Base-by-base conservation (phyloP, 305 asterid species). In the Fraxinus paxiana region DNA sequence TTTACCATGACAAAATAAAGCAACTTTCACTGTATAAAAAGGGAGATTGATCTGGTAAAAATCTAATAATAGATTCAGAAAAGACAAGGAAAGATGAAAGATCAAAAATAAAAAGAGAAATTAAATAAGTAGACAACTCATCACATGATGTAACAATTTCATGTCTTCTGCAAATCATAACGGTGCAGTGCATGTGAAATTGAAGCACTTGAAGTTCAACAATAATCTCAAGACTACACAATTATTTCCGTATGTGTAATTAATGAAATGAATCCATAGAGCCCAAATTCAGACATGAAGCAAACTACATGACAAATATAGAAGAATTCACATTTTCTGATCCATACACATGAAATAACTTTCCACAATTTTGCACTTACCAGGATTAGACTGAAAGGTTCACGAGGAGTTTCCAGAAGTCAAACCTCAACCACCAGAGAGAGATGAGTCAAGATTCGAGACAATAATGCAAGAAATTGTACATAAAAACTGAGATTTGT, bases 351-450 rank as follows among this genome's bases (percentile, higher is more conserved):
- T 54, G 65, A 54, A n/a, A 75, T 20, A 41, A 46, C 30, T 24
- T 5, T 17, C 38, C n/a, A 18, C 9, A 46, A 4, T 38, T 38
- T 59, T 5, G 33, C 20, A 74, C 31, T 38, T 12, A 24, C 12
- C 33, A 69, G 12, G 74, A 69, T 65, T 65, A 69, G 38, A 1
- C 70, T 9, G 30, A 61, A 20, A 61, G 15, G 71, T 61, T 61
- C 71, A 61, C 31, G 31, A 61, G 71, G 71, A 61, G 71, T 61
- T 61, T 61, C 71, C 71, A 35, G 4, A 31, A 79, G 84, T 81
- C 84, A 87, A 82, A 84, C 73, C 30, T 81, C 56, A 81, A 81
- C 80, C 63, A 69, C 79, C 80, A 77, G 70, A 38, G 74, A 35
- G 63, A 2, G 56, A 80, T 9, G 79, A 76, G 28, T 73, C 34